Percentiles rank a stretch among this genome's conserved stretches.
Evolutionary conservation across 768 basidiomycete genomes (phyloP).

Genomic region (Psilocybe tampanensis): DNA sequence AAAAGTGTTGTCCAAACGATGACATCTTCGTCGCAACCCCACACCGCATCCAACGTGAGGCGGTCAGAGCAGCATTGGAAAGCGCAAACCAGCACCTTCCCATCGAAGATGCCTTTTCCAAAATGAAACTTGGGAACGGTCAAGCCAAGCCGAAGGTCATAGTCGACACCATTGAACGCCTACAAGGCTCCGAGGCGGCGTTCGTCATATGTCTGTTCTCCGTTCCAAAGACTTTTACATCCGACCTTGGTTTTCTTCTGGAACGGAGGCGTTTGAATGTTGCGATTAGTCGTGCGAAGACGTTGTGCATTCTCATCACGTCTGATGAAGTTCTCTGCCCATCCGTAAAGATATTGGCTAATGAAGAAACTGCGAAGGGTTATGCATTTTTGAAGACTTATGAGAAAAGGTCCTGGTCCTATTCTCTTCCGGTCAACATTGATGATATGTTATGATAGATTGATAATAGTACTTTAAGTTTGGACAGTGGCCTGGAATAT

Average conservation of each 20-base stretch:
- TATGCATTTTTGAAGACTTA: conserved; percentile 51
- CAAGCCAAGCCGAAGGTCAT: conserved; percentile 30
- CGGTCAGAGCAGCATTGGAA: conserved; percentile 42
- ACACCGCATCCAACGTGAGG: conserved; percentile 54
- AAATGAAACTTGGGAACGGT: conserved; percentile 13
- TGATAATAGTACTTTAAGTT: neutral
- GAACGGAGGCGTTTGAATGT: conserved; percentile 53
- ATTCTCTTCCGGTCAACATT: conserved; percentile 36
- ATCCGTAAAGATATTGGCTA: conserved; percentile 42
- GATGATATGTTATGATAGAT: conserved; percentile 26
- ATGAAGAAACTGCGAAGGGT: conserved; percentile 47
- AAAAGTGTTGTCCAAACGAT: conserved; percentile 39
- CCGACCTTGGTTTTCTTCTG: conserved; percentile 46
- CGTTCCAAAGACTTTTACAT: conserved; percentile 36
- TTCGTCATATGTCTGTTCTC: conserved; percentile 58
- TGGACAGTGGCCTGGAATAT: neutral
- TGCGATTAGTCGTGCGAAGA: conserved; percentile 54
- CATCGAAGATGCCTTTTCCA: conserved; percentile 19
- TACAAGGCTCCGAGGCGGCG: conserved; percentile 56
- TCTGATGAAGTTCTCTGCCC: conserved; percentile 47
- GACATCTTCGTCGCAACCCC: conserved; percentile 55
- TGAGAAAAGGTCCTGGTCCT: conserved; percentile 52
- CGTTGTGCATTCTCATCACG: conserved; percentile 48
- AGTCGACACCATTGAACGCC: conserved; percentile 51
- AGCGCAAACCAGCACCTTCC: conserved; percentile 12